Percentiles rank a stretch among this genome's conserved stretches.
phyloP scores from a whole-genome alignment of 2,329 filamentous ascomycete genomes.

The Blastomyces emzantsi region DNA sequence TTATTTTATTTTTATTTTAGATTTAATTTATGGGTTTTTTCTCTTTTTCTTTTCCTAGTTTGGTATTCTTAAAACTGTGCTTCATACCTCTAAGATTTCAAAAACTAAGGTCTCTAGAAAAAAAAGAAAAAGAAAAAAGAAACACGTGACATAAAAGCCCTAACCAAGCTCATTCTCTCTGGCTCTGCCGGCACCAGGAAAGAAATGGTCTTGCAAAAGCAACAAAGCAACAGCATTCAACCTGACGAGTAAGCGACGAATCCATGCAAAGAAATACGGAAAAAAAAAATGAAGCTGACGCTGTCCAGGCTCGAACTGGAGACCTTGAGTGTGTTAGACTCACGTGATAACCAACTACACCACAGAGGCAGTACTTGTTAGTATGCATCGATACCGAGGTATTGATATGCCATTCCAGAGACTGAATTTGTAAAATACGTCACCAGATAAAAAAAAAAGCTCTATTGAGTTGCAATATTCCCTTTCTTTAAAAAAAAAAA shows the following conservation, averaged over 20 bases:
- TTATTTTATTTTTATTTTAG: too few relatives aligned
- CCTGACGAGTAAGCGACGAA: neutral
- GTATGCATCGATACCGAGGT: accelerated
- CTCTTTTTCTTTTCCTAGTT: too few relatives aligned
- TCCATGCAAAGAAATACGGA: neutral
- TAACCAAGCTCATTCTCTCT: neutral
- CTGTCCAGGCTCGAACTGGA: constrained; percentile 8
- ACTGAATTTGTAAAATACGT: too few relatives aligned
- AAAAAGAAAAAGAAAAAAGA: too few relatives aligned
- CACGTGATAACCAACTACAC: constrained; percentile 11
- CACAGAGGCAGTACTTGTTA: constrained; percentile 4
- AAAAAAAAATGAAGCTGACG: neutral
- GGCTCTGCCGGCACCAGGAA: too few relatives aligned
- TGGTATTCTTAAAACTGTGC: too few relatives aligned
- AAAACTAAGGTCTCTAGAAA: too few relatives aligned
- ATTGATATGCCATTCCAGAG: neutral
- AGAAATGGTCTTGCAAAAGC: neutral
- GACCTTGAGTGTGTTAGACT: constrained; percentile 10
- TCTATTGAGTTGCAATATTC: too few relatives aligned
- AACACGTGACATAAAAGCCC: neutral
- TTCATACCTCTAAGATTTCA: too few relatives aligned
- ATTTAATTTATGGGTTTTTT: too few relatives aligned
- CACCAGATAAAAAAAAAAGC: too few relatives aligned
- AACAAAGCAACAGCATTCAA: neutral
- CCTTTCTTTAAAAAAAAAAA: too few relatives aligned